These are phyloP conservation scores for Dipteronia dyeriana DNA, from an alignment of 345 rosid species.

Conservation along the genomic window DNA sequence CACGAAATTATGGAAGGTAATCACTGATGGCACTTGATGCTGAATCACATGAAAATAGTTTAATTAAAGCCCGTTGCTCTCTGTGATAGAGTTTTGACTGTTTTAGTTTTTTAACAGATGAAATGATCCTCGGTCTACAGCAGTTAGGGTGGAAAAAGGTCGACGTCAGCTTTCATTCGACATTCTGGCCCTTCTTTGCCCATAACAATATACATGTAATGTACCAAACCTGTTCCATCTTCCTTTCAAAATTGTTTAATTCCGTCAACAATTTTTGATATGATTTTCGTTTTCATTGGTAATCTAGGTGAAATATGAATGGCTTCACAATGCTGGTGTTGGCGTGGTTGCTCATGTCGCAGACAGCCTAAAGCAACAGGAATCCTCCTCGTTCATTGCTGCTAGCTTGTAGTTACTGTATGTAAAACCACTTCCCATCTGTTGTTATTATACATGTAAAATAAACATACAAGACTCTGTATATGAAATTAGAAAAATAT, in stretches of 20 bases:
- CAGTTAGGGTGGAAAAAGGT: slow-evolving; percentile 93
- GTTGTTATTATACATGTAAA: not conserved
- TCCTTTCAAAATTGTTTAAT: not conserved
- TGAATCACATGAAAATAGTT: not conserved
- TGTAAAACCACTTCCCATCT: slow-evolving; percentile 6
- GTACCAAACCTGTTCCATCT: slow-evolving; percentile 36
- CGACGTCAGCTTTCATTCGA: slow-evolving; percentile 93
- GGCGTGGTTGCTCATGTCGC: slow-evolving; percentile 97
- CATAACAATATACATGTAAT: slow-evolving; percentile 94
- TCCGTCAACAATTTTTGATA: not conserved
- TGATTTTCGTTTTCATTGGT: not conserved
- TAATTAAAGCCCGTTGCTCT: not conserved
- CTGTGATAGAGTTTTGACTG: not conserved
- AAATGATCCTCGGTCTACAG: slow-evolving; percentile 89
- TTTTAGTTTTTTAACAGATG: slow-evolving; percentile 55
- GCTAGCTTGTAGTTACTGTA: slow-evolving; percentile 58
- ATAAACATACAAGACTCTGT: not conserved
- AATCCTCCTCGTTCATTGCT: slow-evolving; percentile 46
- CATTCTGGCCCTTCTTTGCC: slow-evolving; percentile 94
- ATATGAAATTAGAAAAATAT: not conserved
- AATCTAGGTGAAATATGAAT: slow-evolving; percentile 81
- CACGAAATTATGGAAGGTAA: slow-evolving; percentile 93
- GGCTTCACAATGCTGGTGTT: slow-evolving; percentile 80
- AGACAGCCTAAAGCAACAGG: slow-evolving; percentile 85
- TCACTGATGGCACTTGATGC: not conserved